Evolutionary conservation across 2,329 filamentous ascomycete species (phyloP).

Genomic region (Biscogniauxia sp.): DNA sequence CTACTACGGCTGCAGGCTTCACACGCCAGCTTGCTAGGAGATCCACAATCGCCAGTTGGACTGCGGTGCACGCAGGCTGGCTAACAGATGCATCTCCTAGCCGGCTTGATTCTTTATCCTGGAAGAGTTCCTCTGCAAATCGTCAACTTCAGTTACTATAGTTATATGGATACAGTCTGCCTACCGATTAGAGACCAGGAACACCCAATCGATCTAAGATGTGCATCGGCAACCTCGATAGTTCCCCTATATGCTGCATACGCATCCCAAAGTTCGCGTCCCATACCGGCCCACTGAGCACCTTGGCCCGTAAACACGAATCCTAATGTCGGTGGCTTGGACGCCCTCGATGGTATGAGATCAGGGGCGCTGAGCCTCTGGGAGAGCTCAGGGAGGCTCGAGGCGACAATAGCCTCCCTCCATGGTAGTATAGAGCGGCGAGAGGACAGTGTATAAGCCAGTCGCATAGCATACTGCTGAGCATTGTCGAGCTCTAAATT

Average conservation of each 20-base stretch:
- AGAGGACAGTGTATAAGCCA: conserved; percentile 18
- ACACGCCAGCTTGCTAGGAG: conserved; percentile 31
- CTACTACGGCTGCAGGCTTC: conserved; percentile 29
- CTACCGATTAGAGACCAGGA: conserved; percentile 2
- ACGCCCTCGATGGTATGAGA: neutral
- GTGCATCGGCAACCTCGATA: conserved; percentile 1
- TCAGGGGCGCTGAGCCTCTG: conserved; percentile 2
- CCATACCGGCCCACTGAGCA: conserved; percentile 7
- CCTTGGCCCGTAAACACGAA: conserved; percentile 13
- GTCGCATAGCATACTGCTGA: conserved; percentile 5
- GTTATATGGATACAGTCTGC: neutral
- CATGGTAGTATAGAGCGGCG: conserved; percentile 17
- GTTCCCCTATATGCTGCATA: neutral
- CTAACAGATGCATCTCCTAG: conserved; percentile 16
- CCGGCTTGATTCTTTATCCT: neutral
- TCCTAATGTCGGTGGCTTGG: conserved; percentile 9
- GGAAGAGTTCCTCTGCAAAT: neutral
- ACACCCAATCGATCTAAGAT: conserved; percentile 1
- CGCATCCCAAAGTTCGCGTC: conserved; percentile 1
- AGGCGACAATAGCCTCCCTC: conserved; percentile 7
- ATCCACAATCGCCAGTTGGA: conserved; percentile 34
- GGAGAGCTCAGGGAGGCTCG: conserved; percentile 4
- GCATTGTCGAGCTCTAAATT: conserved; percentile 2
- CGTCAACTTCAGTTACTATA: neutral
- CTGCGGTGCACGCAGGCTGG: conserved; percentile 33